Percentiles rank a stretch among this genome's conserved stretches.
Evolutionary conservation across 2,329 filamentous ascomycete species (phyloP).

Genomic region (Penicillium vulpinum): DNA sequence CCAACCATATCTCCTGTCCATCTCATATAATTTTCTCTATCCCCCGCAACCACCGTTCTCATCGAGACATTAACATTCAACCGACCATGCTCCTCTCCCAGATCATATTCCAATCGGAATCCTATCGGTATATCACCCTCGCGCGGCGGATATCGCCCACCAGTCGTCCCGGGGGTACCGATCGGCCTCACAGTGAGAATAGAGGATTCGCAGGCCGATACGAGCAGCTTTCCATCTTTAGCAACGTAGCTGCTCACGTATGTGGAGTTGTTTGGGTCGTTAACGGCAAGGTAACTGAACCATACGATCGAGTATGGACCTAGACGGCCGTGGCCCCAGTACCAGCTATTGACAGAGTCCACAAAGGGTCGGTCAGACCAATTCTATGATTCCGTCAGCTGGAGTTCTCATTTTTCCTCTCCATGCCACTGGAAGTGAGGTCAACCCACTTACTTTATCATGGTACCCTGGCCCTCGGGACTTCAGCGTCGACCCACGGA

Average conservation of each 20-base stretch:
- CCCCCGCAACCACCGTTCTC: conserved; percentile 10
- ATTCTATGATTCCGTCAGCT: conserved; percentile 32
- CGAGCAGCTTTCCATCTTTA: conserved; percentile 28
- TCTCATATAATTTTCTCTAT: conserved; percentile 21
- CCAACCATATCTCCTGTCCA: conserved; percentile 25
- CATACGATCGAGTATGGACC: conserved; percentile 49
- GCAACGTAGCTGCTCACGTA: conserved; percentile 35
- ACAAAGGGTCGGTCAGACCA: conserved; percentile 44
- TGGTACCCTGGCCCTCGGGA: conserved; percentile 48
- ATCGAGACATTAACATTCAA: conserved; percentile 17
- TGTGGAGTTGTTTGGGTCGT: conserved; percentile 26
- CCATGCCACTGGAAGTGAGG: too few species aligned
- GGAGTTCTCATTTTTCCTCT: background rate
- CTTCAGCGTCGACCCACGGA: conserved; percentile 31
- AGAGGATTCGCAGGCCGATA: conserved; percentile 25
- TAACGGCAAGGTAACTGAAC: conserved; percentile 38
- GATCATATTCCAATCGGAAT: conserved; percentile 16
- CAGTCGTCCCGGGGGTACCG: conserved; percentile 5
- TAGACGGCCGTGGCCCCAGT: conserved; percentile 49
- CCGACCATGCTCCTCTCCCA: conserved; percentile 10
- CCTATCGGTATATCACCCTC: conserved; percentile 18
- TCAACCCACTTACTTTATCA: conserved; percentile 40
- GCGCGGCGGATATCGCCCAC: conserved; percentile 20
- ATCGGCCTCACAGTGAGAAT: conserved; percentile 16
- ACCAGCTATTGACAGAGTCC: conserved; percentile 38